Evolutionary conservation across 31 red algal genomes (phyloP).

Genomic region (Asparagopsis taxiformis): DNA sequence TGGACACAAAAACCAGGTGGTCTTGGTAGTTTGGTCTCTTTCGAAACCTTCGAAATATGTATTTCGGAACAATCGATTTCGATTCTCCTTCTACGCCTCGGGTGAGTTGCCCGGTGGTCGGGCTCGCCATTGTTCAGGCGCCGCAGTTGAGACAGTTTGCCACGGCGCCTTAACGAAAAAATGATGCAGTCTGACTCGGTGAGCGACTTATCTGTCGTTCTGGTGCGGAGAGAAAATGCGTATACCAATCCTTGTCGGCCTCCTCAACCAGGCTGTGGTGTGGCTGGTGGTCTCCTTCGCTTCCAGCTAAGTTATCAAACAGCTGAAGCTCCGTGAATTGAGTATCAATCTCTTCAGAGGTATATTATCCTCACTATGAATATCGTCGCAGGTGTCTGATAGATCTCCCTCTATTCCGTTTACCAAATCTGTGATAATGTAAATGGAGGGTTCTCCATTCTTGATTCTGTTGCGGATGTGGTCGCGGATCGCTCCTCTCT

Average conservation of each 20-base stretch:
- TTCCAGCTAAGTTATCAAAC: too few species aligned
- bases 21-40: neutral
- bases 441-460: conserved; percentile 8
- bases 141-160: neutral
- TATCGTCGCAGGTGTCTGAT: too few species aligned
- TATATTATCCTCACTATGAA: too few species aligned
- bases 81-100: neutral
- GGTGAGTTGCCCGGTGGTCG: neutral
- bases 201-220: neutral
- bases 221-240: neutral
- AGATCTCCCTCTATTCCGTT: neutral
- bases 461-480: neutral
- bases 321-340: too few species aligned
- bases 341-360: too few species aligned
- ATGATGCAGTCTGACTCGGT: neutral
- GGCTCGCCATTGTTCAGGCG: neutral
- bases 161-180: neutral
- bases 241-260: neutral
- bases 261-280: too few species aligned
- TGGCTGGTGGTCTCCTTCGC: too few species aligned
- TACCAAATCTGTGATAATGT: conserved; percentile 14
- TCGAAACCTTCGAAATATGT: neutral
- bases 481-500: neutral
- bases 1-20: neutral
- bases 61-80: neutral